Evolutionary conservation across 2,329 filamentous ascomycete genomes (phyloP).

Genomic region (Claviceps fusiformis): DNA sequence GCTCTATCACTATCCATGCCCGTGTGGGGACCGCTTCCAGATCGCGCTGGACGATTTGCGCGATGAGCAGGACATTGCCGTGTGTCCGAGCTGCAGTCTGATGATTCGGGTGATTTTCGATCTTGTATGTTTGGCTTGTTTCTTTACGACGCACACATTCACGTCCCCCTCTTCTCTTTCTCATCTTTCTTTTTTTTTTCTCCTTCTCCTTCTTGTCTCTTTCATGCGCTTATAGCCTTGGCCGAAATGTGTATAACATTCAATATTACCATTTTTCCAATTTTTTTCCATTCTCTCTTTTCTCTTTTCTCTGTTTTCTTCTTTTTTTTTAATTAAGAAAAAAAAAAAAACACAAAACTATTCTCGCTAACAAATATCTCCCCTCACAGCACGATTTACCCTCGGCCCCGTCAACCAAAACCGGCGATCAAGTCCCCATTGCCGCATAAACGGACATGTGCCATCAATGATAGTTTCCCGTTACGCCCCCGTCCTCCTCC

Average conservation of each 20-base stretch:
- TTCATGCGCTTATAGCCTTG: too few relatives aligned
- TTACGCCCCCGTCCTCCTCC: too few relatives aligned
- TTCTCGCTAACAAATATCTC: background rate
- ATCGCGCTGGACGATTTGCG: conserved; percentile 72
- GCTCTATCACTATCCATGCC: conserved; percentile 92
- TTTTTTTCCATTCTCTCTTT: background rate
- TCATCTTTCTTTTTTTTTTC: background rate
- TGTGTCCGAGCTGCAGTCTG: conserved; percentile 92
- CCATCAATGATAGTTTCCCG: too few relatives aligned
- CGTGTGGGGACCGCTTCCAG: conserved; percentile 93
- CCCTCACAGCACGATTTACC: conserved; percentile 29
- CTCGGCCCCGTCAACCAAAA: conserved; percentile 20
- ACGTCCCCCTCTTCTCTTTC: background rate
- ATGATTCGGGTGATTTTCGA: conserved; percentile 97
- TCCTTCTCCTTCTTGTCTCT: background rate
- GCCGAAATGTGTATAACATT: too few relatives aligned
- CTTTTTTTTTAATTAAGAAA: background rate
- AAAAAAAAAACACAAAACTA: background rate
- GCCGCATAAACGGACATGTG: conserved; percentile 18
- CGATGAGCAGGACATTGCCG: conserved; percentile 86
- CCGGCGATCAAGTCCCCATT: conserved; percentile 24
- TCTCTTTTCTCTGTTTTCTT: too few relatives aligned
- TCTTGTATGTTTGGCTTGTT: conserved; percentile 37
- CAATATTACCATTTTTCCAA: too few relatives aligned
- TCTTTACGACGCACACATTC: too few relatives aligned